These are phyloP conservation scores for Chlorella ohadii DNA, from an alignment of 139 green algal genomes.

Conservation along the genomic window DNA sequence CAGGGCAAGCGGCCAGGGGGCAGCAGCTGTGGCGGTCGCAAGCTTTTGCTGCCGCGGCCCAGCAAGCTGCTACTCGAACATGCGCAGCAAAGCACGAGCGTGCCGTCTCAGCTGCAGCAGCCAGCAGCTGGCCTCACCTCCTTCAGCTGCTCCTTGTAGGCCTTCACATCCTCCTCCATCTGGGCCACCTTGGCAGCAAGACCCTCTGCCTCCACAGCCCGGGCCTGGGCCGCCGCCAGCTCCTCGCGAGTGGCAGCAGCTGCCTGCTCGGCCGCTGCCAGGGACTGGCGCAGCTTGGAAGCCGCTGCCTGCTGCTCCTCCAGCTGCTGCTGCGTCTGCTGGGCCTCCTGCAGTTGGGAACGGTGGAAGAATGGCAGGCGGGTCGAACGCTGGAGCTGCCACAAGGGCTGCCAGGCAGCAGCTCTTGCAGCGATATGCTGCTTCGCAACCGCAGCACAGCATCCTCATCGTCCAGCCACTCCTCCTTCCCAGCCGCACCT, in stretches of 20 bases:
- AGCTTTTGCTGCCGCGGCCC: too few species aligned
- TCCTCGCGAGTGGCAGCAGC: not conserved
- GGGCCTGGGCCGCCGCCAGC: not conserved
- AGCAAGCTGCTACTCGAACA: too few species aligned
- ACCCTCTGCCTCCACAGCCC: not conserved
- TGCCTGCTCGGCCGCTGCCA: not conserved
- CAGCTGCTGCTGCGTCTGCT: constrained; percentile 1
- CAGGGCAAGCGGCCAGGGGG: too few species aligned
- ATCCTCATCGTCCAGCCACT: too few species aligned
- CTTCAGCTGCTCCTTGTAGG: constrained; percentile 15
- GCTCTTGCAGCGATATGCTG: too few species aligned
- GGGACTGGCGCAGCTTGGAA: not conserved
- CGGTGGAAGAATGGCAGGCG: not conserved
- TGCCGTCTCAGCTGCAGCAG: not conserved
- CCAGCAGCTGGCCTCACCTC: not conserved
- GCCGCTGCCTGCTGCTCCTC: not conserved
- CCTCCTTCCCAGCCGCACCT: not conserved
- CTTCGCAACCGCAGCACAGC: too few species aligned
- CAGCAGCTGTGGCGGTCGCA: too few species aligned
- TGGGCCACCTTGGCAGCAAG: not conserved
- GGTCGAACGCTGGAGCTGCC: not conserved
- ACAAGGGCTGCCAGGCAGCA: too few species aligned
- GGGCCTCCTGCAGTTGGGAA: not conserved
- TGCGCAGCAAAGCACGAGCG: too few species aligned
- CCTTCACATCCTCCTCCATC: not conserved